These are phyloP conservation scores for Termitomyces bulborhizus DNA, from an alignment of 768 basidiomycete genomes.

Conservation along the genomic window DNA sequence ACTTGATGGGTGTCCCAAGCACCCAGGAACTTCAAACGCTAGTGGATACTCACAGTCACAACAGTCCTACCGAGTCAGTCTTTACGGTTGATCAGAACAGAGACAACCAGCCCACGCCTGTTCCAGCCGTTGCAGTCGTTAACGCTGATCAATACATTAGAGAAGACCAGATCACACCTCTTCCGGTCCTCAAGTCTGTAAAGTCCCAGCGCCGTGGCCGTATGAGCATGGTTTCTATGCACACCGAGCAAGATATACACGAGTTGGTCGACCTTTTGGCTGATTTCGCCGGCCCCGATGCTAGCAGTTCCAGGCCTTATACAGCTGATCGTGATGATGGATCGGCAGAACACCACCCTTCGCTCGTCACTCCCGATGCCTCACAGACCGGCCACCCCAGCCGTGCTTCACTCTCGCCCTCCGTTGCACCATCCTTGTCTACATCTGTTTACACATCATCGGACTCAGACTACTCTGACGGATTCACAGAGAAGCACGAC, in stretches of 20 bases:
- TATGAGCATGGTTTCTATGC: constrained; percentile 38
- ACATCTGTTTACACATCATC: constrained; percentile 7
- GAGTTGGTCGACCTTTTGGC: constrained; percentile 45
- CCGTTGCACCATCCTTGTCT: constrained; percentile 11
- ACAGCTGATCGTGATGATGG: not conserved
- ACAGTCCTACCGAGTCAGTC: not conserved
- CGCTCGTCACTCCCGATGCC: constrained; percentile 1
- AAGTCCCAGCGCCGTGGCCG: constrained; percentile 24
- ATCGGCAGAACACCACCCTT: not conserved
- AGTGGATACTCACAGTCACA: not conserved
- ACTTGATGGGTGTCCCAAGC: constrained; percentile 7
- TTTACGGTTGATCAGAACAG: not conserved
- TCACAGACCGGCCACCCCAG: not conserved
- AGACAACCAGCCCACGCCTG: not conserved
- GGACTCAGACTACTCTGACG: constrained; percentile 15
- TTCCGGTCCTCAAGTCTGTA: constrained; percentile 17
- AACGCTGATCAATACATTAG: not conserved
- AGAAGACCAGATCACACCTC: constrained; percentile 19
- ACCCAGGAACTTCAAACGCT: constrained; percentile 4
- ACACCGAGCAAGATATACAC: constrained; percentile 44
- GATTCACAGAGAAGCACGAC: constrained; percentile 5
- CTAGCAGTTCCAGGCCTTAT: not conserved
- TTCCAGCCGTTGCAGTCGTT: not conserved
- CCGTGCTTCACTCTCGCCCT: constrained; percentile 10
- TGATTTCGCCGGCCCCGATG: constrained; percentile 13